A percentile compares a stretch with the other conserved stretches of the same genome.
phyloP scores from a whole-genome alignment of 2,329 filamentous ascomycete species.

The Trichophyton verrucosum region DNA sequence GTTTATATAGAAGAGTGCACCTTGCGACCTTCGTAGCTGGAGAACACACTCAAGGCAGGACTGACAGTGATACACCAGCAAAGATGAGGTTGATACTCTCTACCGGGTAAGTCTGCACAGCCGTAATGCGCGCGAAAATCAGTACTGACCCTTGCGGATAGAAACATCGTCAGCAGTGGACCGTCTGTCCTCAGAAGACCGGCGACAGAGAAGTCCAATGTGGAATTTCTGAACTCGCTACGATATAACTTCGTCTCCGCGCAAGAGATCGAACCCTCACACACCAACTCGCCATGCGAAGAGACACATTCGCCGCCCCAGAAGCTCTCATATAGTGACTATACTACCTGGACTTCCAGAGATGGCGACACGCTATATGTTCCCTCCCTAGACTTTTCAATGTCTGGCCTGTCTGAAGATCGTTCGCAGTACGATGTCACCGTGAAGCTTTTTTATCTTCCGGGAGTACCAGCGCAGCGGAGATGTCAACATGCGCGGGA shows the following conservation, averaged over 20 bases:
- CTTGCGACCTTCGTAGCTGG: background rate
- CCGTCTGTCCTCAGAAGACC: conserved; percentile 73
- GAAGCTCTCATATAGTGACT: conserved; percentile 18
- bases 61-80: background rate
- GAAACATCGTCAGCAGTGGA: conserved; percentile 75
- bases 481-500: conserved; percentile 61
- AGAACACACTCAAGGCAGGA: background rate
- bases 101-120: conserved; percentile 51
- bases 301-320: conserved; percentile 8
- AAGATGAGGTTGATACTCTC: conserved; percentile 75
- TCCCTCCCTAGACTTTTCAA: conserved; percentile 61
- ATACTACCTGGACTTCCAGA: conserved; percentile 52
- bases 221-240: conserved; percentile 80
- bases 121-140: background rate
- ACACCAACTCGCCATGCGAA: conserved; percentile 19
- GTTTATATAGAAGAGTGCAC: background rate
- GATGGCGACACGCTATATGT: conserved; percentile 55
- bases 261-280: conserved; percentile 44
- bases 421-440: conserved; percentile 82
- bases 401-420: conserved; percentile 65
- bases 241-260: conserved; percentile 69
- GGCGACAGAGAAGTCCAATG: conserved; percentile 70
- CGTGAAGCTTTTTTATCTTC: conserved; percentile 87
- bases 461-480: conserved; percentile 51
- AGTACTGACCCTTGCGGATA: conserved; percentile 19